A percentile compares a stretch with the other conserved stretches of the same genome.
These are phyloP conservation scores for Neobulgaria alba DNA, from an alignment of 2,329 filamentous ascomycete genomes.

Conservation along the genomic window DNA sequence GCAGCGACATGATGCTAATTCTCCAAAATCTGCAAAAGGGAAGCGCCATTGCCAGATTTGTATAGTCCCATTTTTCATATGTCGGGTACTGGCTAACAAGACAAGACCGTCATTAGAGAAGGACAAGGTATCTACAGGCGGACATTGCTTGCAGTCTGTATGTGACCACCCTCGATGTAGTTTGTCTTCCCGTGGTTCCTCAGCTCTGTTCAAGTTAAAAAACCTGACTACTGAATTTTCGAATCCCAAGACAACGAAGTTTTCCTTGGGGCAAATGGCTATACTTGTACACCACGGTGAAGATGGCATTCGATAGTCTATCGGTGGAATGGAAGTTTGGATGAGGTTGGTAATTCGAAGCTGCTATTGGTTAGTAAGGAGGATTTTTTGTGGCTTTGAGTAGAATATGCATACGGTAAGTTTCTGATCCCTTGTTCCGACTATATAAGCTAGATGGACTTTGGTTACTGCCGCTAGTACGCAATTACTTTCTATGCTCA, in stretches of 20 bases:
- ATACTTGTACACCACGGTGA: conserved; percentile 33
- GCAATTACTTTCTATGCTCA: conserved; percentile 33
- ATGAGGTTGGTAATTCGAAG: conserved; percentile 32
- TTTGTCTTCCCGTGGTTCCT: conserved; percentile 31
- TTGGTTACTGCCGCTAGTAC: conserved; percentile 32
- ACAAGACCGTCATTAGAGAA: conserved; percentile 34
- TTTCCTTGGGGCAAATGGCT: conserved; percentile 32
- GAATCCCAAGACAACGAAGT: conserved; percentile 34
- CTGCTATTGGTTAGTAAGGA: conserved; percentile 16
- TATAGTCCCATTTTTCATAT: conserved; percentile 30
- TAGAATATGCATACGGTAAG: conserved; percentile 29
- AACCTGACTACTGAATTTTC: conserved; percentile 34
- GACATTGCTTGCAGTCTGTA: conserved; percentile 29
- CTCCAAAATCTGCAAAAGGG: conserved; percentile 31
- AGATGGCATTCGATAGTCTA: conserved; percentile 34
- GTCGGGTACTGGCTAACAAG: conserved; percentile 33
- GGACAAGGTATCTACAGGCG: conserved; percentile 32
- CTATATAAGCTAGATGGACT: conserved; percentile 32
- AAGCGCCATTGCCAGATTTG: conserved; percentile 33
- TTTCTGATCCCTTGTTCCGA: conserved; percentile 34
- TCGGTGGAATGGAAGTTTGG: conserved; percentile 25
- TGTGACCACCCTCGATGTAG: conserved; percentile 30
- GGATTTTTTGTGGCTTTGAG: too few relatives aligned
- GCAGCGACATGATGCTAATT: conserved; percentile 31
- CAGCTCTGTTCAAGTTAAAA: conserved; percentile 30